These are phyloP conservation scores for Inonotus obliquus DNA, from an alignment of 1,284 basidiomycete species.

Conservation along the genomic window DNA sequence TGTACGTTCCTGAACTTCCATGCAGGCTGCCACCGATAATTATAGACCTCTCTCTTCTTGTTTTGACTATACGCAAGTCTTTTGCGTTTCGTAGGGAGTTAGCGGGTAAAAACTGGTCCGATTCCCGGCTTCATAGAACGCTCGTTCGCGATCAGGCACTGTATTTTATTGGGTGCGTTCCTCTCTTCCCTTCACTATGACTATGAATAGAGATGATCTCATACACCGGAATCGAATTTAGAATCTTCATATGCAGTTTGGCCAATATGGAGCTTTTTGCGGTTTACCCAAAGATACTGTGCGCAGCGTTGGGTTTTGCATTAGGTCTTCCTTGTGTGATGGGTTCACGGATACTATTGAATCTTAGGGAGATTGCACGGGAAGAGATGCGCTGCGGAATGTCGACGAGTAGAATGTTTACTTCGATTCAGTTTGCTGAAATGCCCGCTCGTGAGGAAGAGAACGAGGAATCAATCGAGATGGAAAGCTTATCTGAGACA, in stretches of 20 bases:
- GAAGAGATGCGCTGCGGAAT: conserved; percentile 3
- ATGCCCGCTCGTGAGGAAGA: not conserved
- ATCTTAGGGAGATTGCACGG: conserved; percentile 9
- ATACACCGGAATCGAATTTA: not conserved
- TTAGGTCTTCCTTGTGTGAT: conserved; percentile 13
- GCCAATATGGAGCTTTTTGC: conserved; percentile 3
- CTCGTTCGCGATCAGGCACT: conserved; percentile 12
- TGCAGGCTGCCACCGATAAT: conserved; percentile 6
- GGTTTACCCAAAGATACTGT: not conserved
- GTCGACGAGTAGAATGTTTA: not conserved
- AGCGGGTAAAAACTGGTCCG: not conserved
- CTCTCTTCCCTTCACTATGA: not conserved
- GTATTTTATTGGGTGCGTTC: conserved; percentile 11
- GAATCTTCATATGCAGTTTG: conserved; percentile 6
- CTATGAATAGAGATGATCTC: not conserved
- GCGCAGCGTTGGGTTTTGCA: conserved; percentile 3
- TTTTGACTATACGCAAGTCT: conserved; percentile 8
- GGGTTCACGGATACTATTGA: conserved; percentile 8
- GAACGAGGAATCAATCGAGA: not conserved
- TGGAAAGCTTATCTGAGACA: not conserved
- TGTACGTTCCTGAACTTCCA: not conserved
- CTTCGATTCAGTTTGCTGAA: conserved; percentile 3
- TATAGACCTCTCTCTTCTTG: conserved; percentile 3
- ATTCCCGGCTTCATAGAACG: not conserved
- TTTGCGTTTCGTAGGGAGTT: not conserved